phyloP scores from a whole-genome alignment of 768 basidiomycete species.

The Chalciporus pseudorubinellus region DNA sequence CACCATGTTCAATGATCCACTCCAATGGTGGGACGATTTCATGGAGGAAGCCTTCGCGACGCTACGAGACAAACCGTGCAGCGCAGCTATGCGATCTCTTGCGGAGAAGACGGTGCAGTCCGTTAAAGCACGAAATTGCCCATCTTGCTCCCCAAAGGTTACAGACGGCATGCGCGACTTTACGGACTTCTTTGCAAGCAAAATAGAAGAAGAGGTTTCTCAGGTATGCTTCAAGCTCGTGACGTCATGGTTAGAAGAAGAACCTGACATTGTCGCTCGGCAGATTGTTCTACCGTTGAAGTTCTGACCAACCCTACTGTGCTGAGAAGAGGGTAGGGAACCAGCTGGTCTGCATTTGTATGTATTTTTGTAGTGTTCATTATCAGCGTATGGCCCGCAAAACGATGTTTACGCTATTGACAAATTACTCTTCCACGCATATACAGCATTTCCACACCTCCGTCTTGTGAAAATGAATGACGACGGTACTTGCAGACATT shows the following conservation, averaged over 20 bases:
- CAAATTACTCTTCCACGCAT: background rate
- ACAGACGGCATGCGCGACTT: constrained; percentile 18
- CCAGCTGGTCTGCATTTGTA: no score
- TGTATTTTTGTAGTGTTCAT: no score
- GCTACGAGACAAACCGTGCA: constrained; percentile 22
- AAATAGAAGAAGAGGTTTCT: constrained; percentile 14
- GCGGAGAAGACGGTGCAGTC: background rate
- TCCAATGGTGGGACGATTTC: constrained; percentile 24
- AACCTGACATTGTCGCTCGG: background rate
- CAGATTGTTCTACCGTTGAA: constrained; percentile 3
- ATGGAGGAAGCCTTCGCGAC: constrained; percentile 12
- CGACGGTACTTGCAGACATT: no score
- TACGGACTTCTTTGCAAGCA: constrained; percentile 4
- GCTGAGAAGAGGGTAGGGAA: no score
- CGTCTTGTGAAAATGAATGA: no score
- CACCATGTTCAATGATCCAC: background rate
- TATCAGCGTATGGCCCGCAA: no score
- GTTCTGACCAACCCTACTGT: background rate
- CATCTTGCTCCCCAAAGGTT: background rate
- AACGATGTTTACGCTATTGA: no score
- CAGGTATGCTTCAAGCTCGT: constrained; percentile 3
- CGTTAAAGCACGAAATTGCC: background rate
- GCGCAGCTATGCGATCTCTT: background rate
- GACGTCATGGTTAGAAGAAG: background rate
- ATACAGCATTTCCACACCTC: constrained; percentile 2